Conservation (phyloP, 495 filamentous ascomycete genomes). For the Aspergillus nanangensis region DNA sequence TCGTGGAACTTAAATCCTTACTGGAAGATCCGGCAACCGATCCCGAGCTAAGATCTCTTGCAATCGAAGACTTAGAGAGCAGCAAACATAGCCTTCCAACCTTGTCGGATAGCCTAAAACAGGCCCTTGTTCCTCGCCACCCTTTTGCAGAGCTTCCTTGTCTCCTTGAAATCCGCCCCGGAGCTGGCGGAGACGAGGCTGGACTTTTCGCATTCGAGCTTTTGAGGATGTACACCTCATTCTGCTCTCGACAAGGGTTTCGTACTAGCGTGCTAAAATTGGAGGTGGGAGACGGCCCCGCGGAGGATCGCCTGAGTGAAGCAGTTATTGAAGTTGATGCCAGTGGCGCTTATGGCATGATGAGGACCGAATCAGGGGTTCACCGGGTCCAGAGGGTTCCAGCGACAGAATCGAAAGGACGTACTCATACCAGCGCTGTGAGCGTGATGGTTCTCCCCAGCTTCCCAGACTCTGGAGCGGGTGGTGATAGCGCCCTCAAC, state of each 20-base stretch:
- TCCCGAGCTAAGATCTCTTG: conserved; percentile 60
- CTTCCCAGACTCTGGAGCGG: conserved; percentile 56
- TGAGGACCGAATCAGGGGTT: conserved; percentile 87
- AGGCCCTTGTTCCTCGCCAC: conserved; percentile 76
- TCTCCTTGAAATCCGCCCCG: conserved; percentile 85
- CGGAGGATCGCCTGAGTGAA: conserved; percentile 66
- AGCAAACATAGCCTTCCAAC: conserved; percentile 55
- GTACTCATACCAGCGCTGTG: conserved; percentile 89
- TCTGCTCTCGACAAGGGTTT: conserved; percentile 62
- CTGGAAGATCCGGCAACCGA: conserved; percentile 57
- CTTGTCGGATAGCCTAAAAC: conserved; percentile 62
- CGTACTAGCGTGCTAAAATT: conserved; percentile 54
- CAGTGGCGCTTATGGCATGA: conserved; percentile 68
- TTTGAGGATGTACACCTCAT: conserved; percentile 81
- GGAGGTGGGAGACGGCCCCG: conserved; percentile 50
- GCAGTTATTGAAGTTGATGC: conserved; percentile 81
- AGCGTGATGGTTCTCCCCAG: conserved; percentile 87
- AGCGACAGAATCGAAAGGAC: conserved; percentile 80
- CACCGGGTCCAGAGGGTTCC: conserved; percentile 93
- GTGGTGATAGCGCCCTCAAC: conserved; percentile 50
- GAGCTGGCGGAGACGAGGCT: conserved; percentile 90
- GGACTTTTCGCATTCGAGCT: conserved; percentile 83
- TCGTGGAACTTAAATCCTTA: conserved; percentile 53
- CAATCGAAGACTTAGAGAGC: conserved; percentile 67
- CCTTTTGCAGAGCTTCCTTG: conserved; percentile 93